Percentiles rank a stretch among this genome's conserved stretches.
Evolutionary conservation across 176 grass and related monocot species (phyloP).

Genomic region (Zoysia japonica): DNA sequence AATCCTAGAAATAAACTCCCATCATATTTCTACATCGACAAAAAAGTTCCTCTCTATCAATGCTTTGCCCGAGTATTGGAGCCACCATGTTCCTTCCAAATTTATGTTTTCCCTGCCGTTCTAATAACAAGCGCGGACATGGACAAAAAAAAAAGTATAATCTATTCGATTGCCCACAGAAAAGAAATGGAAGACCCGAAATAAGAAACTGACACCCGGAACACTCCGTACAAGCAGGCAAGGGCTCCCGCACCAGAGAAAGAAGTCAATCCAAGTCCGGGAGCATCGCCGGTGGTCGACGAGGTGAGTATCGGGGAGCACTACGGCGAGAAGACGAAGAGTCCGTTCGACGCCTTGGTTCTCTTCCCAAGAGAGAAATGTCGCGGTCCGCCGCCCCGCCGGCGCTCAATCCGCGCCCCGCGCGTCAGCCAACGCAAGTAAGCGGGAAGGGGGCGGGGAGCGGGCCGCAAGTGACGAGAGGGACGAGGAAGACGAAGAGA

Average conservation of each 20-base stretch:
- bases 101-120: conserved; percentile 2
- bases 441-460: background rate
- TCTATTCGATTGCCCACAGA: background rate
- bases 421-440: background rate
- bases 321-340: background rate
- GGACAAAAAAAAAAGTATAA: too few species aligned
- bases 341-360: background rate
- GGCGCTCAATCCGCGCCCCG: background rate
- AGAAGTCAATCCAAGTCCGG: background rate
- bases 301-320: conserved; percentile 5
- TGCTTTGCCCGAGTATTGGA: background rate
- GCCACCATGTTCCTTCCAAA: background rate
- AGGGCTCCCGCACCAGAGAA: background rate
- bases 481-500: too few species aligned
- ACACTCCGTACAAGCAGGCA: background rate
- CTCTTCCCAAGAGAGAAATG: background rate
- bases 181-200: conserved; percentile 7
- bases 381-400: background rate
- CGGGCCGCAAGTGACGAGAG: background rate
- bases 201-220: background rate
- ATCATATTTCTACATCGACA: background rate
- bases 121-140: background rate
- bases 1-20: background rate
- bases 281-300: background rate
- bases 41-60: background rate